These are phyloP conservation scores for Trichosporon coremiiforme DNA, from an alignment of 1,284 basidiomycete species.

Conservation along the genomic window DNA sequence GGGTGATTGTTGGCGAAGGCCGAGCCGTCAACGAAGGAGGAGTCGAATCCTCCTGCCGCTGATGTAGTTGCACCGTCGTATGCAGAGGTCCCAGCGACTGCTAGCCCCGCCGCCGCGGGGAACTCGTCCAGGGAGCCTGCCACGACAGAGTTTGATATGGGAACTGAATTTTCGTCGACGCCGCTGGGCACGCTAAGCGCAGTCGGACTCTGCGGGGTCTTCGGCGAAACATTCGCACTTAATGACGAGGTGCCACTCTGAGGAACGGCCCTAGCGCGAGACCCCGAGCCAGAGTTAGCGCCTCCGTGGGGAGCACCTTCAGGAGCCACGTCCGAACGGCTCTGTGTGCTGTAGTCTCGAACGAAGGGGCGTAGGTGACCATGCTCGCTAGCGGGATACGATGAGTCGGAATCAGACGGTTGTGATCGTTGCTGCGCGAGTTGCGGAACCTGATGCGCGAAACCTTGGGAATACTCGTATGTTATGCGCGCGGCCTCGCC, in stretches of 20 bases:
- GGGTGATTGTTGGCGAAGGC: neutral
- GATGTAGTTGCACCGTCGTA: neutral
- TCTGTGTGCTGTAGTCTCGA: neutral
- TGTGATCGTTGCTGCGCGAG: neutral
- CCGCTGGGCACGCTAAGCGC: neutral
- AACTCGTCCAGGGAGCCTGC: neutral
- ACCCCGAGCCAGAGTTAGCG: neutral
- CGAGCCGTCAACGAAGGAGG: neutral
- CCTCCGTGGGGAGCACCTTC: neutral
- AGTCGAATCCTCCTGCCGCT: neutral
- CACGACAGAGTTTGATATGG: neutral
- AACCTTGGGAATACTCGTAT: constrained; percentile 24
- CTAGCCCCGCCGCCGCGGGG: neutral
- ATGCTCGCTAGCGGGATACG: neutral
- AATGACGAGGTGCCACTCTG: constrained; percentile 13
- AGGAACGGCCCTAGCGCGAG: neutral
- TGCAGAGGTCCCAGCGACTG: neutral
- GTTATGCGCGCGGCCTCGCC: neutral
- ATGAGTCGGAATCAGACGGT: neutral
- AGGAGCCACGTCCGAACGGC: neutral
- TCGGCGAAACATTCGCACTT: neutral
- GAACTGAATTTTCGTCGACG: neutral
- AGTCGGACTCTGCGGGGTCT: neutral
- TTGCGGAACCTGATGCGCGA: neutral
- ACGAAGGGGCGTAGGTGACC: neutral